Evolutionary conservation across 805 yeast genomes (phyloP), one percentile per base, ranked within the genome.

Genomic region (Pichia ethanolica): DNA sequence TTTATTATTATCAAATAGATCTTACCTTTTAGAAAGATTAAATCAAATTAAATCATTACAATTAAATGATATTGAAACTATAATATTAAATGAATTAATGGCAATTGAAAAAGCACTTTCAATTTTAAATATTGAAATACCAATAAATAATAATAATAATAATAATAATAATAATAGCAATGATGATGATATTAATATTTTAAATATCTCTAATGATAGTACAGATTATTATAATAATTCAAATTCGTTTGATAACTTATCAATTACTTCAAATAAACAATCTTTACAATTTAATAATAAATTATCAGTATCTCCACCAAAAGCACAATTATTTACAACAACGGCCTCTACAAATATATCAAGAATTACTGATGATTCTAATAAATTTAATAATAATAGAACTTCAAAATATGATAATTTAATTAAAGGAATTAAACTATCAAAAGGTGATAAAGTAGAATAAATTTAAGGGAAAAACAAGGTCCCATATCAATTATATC

Each of bases 381-480:
- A 20, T 34, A 13, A 36, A n/a, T 30, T 38, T 5, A 39, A 33
- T 11, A 10, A 35, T 4, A 14, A 27, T 7, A 34, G 26, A 14
- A 44, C 25, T 27, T 34, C 48, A 11, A 48, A 54, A 35, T 52
- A 53, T 33, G 40, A 46, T 27, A 14, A 10, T 10, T 32, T 52
- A 8, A 28, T 49, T 4, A 42, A 38, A 13, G 56, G 50, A 10
- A 52, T 62, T 28, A 58, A 52, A 41, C 55, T 37, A 14, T 55
- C 59, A 28, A 65, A 65, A 50, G 66, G 68, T 1, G 59, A 53
- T 5, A 65, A 65, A 50, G 60, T 58, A 35, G 68, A 65, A 44
- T 64, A 43, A 51, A 35, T 10, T 45, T 39, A 7, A 30, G 9
- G 9, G 32, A 30, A 30, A 7, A 7, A 30, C 32, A 30, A 30